Evolutionary conservation across 140 eudicot genomes (phyloP).

Genomic region (Flaveria floridana): DNA sequence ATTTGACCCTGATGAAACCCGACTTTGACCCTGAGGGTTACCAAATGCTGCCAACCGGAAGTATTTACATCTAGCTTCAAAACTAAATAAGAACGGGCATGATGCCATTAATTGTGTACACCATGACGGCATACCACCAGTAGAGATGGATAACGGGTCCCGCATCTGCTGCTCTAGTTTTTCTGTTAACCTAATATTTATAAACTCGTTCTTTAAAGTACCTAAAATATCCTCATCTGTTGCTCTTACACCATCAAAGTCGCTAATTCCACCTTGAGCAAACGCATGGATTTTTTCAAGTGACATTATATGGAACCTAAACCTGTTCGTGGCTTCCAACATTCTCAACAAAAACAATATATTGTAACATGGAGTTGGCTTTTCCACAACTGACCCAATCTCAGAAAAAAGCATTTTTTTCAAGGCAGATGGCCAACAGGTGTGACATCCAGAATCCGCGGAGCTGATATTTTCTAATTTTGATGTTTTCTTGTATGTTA

Average conservation of each 20-base stretch:
- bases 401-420: constrained; percentile 32
- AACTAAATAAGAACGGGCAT: constrained; percentile 77
- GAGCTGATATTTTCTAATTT: constrained; percentile 23
- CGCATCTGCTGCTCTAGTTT: constrained; percentile 89
- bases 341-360: constrained; percentile 54
- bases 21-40: constrained; percentile 45
- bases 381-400: constrained; percentile 45
- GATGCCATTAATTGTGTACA: constrained; percentile 59
- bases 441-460: constrained; percentile 14
- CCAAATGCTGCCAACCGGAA: constrained; percentile 67
- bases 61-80: constrained; percentile 71
- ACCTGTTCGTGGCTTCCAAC: constrained; percentile 63
- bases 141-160: constrained; percentile 62
- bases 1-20: constrained; percentile 38
- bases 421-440: constrained; percentile 28
- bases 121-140: constrained; percentile 88
- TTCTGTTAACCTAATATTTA: constrained; percentile 69
- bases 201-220: constrained; percentile 57
- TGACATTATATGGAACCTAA: constrained; percentile 53
- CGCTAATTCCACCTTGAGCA: constrained; percentile 56
- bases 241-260: constrained; percentile 48
- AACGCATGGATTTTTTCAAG: constrained; percentile 51
- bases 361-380: constrained; percentile 54
- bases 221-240: constrained; percentile 31
- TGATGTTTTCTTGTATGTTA: constrained; percentile 52